phyloP scores from a whole-genome alignment of 2,329 filamentous ascomycete species.

The Neoascochyta sp. region DNA sequence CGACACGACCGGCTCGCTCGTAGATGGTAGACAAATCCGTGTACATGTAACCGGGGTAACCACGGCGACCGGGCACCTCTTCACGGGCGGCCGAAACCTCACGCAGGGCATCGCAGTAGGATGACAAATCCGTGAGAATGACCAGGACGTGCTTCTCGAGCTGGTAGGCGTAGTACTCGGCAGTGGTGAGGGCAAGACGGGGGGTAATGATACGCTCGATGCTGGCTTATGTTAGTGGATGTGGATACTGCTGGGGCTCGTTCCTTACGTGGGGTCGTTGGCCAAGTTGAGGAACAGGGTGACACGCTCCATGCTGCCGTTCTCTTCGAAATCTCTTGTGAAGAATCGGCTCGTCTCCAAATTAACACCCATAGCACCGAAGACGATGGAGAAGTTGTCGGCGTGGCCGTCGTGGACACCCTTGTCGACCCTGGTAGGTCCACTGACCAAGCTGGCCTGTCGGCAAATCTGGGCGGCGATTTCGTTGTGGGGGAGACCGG shows the following conservation, averaged over 20 bases:
- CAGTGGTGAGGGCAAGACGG: slow-evolving; percentile 94
- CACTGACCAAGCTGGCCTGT: slow-evolving; percentile 89
- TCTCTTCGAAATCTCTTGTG: slow-evolving; percentile 97
- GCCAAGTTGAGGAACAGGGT: slow-evolving; percentile 98
- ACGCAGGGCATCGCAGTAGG: slow-evolving; percentile 97
- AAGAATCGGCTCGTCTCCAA: slow-evolving; percentile 99
- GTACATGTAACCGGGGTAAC: slow-evolving; percentile 99
- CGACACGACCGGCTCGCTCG: slow-evolving; percentile 95
- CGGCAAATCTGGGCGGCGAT: slow-evolving; percentile 98
- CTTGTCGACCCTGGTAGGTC: slow-evolving; percentile 93
- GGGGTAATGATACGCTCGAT: slow-evolving; percentile 99
- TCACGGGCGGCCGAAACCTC: slow-evolving; percentile 97
- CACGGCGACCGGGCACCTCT: slow-evolving; percentile 98
- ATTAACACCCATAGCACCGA: slow-evolving; percentile 99
- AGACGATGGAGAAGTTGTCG: slow-evolving; percentile 99
- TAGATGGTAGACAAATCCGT: slow-evolving; percentile 99
- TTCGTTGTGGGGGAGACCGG: slow-evolving; percentile 98
- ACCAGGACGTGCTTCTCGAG: slow-evolving; percentile 99
- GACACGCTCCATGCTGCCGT: slow-evolving; percentile 94
- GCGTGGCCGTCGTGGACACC: slow-evolving; percentile 94
- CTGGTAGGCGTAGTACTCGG: slow-evolving; percentile 99
- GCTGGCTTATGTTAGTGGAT: slow-evolving; percentile 46
- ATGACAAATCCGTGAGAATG: slow-evolving; percentile 95
- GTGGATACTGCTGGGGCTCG: slow-evolving; percentile 14
- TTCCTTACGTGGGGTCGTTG: slow-evolving; percentile 96